phyloP scores from a whole-genome alignment of 2,329 filamentous ascomycete species.

The Fusarium scirpi region DNA sequence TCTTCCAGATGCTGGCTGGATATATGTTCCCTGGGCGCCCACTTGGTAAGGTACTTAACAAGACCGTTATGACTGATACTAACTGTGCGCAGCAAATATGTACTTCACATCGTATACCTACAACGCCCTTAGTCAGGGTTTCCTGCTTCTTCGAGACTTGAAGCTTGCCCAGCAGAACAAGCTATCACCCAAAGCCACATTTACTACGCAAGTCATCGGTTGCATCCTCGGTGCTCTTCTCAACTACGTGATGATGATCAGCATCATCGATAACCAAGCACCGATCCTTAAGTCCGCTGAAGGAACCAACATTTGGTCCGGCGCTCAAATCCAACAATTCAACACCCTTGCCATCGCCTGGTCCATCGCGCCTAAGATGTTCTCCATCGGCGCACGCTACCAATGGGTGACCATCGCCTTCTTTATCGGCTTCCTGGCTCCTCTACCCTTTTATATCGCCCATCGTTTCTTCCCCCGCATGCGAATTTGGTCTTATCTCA shows the following conservation, averaged over 20 bases:
- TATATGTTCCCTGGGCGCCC: slow-evolving; percentile 31
- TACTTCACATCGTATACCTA: slow-evolving; percentile 35
- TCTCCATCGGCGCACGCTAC: slow-evolving; percentile 18
- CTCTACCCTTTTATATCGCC: slow-evolving; percentile 51
- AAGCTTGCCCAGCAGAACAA: slow-evolving; percentile 33
- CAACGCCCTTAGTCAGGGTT: slow-evolving; percentile 13
- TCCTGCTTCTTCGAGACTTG: slow-evolving; percentile 16
- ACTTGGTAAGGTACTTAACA: neutral
- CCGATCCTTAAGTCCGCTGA: slow-evolving; percentile 59
- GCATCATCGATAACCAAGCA: slow-evolving; percentile 62
- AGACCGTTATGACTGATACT: too few species aligned
- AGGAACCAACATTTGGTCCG: slow-evolving; percentile 65
- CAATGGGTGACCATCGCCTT: slow-evolving; percentile 22
- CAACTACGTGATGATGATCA: slow-evolving; percentile 66
- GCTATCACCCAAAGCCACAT: slow-evolving; percentile 24
- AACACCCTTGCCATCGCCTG: slow-evolving; percentile 61
- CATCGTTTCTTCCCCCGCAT: slow-evolving; percentile 55
- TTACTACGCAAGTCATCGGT: slow-evolving; percentile 64
- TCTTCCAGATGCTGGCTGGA: slow-evolving; percentile 34
- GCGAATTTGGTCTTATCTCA: slow-evolving; percentile 58
- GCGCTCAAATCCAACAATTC: slow-evolving; percentile 62
- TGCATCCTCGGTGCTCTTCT: slow-evolving; percentile 65
- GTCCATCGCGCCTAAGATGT: slow-evolving; percentile 60
- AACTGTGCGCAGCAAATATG: slow-evolving; percentile 20
- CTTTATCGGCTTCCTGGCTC: slow-evolving; percentile 51